phyloP scores from a whole-genome alignment of 148 eudicot genomes.

The Camellia lanceoleosa region DNA sequence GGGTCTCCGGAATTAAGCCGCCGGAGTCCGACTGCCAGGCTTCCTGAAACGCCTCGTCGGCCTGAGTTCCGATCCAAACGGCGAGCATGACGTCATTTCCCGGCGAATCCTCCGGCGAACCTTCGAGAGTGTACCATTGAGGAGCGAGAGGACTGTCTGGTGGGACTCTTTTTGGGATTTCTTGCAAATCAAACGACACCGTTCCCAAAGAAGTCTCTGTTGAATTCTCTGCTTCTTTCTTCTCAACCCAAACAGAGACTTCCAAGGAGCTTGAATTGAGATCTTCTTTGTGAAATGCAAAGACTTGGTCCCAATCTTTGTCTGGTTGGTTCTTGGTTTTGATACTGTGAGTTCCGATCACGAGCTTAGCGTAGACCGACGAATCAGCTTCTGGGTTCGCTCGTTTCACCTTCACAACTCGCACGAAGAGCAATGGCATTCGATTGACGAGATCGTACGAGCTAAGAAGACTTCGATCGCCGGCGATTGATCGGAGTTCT shows the following conservation, averaged over 20 bases:
- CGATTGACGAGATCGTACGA: constrained; percentile 74
- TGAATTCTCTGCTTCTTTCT: constrained; percentile 23
- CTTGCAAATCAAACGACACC: constrained; percentile 72
- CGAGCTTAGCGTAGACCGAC: constrained; percentile 49
- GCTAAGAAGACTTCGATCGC: constrained; percentile 33
- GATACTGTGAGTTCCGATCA: constrained; percentile 73
- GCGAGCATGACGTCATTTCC: constrained; percentile 75
- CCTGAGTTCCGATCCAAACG: constrained; percentile 93
- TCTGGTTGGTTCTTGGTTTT: constrained; percentile 45
- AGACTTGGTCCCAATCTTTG: constrained; percentile 84
- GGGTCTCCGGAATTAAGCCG: constrained; percentile 76
- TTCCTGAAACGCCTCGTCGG: constrained; percentile 84
- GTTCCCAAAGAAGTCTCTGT: constrained; percentile 47
- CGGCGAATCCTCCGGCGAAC: constrained; percentile 25
- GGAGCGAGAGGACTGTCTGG: constrained; percentile 95
- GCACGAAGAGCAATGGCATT: constrained; percentile 78
- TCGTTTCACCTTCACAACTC: constrained; percentile 67
- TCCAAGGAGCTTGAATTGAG: constrained; percentile 71
- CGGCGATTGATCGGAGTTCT: constrained; percentile 37
- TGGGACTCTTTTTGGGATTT: constrained; percentile 85
- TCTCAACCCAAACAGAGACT: constrained; percentile 50
- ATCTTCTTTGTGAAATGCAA: constrained; percentile 80
- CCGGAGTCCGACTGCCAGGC: constrained; percentile 97
- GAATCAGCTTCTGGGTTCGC: constrained; percentile 38
- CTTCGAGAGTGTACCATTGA: constrained; percentile 83